Percentiles rank a stretch among this genome's conserved stretches.
Conservation (phyloP, 148 eudicot genomes). For the Agrostemma githago region DNA sequence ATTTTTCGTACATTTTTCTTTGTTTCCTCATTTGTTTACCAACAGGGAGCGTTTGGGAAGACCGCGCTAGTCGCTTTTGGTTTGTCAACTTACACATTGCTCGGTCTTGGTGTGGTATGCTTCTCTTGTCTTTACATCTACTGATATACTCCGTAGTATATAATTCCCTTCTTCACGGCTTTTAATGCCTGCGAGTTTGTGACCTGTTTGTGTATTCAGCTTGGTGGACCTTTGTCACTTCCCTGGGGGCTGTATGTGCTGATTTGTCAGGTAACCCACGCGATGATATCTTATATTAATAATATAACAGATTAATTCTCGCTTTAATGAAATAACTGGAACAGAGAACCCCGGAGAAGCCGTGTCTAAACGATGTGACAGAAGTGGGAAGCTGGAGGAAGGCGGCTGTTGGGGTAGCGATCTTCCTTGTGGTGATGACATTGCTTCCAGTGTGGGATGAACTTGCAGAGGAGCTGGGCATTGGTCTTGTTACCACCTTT, state of each 20-base stretch:
- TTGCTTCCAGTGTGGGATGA: slow-evolving; percentile 94
- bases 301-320: background rate
- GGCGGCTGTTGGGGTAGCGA: slow-evolving; percentile 40
- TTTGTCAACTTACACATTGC: slow-evolving; percentile 76
- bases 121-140: slow-evolving; percentile 2
- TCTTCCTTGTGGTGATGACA: slow-evolving; percentile 66
- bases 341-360: slow-evolving; percentile 92
- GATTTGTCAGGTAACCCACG: slow-evolving; percentile 77
- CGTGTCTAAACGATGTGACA: slow-evolving; percentile 92
- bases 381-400: slow-evolving; percentile 90
- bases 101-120: slow-evolving; percentile 93
- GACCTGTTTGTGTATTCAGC: slow-evolving; percentile 34
- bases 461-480: slow-evolving; percentile 92
- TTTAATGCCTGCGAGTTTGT: background rate
- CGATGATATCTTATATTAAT: background rate
- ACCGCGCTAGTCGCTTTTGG: slow-evolving; percentile 66
- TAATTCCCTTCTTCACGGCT: background rate
- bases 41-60: slow-evolving; percentile 94
- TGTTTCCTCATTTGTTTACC: slow-evolving; percentile 1
- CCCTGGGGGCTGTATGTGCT: slow-evolving; percentile 97
- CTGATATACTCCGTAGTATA: background rate
- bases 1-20: background rate
- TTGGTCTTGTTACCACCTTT: slow-evolving; percentile 72
- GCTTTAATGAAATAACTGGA: slow-evolving; percentile 1
- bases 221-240: slow-evolving; percentile 95